Conservation (phyloP, 2,329 filamentous ascomycete species). For the Calonectria fujianensis region DNA sequence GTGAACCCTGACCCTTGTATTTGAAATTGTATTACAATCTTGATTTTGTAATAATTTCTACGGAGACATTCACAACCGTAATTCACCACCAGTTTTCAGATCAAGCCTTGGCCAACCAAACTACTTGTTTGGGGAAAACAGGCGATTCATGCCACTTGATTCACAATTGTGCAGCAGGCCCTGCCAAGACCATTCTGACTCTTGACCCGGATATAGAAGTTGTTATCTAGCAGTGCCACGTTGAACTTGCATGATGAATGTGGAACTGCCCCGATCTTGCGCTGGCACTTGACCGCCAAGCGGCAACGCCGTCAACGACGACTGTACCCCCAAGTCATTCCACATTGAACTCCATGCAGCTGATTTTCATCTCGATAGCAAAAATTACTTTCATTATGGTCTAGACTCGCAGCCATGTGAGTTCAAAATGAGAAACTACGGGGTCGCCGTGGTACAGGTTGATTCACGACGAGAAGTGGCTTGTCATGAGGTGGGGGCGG, state of each 20-base stretch:
- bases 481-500: neutral
- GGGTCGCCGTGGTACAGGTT: no score
- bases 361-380: neutral
- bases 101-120: neutral
- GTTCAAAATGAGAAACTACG: no score
- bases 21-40: neutral
- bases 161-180: neutral
- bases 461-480: no score
- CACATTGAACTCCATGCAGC: neutral
- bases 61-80: neutral
- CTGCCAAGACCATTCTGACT: neutral
- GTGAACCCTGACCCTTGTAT: neutral
- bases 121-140: neutral
- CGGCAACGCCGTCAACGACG: neutral
- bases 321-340: neutral
- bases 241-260: neutral
- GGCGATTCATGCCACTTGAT: neutral
- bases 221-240: neutral
- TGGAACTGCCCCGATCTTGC: neutral
- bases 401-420: no score
- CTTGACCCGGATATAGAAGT: neutral
- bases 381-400: neutral
- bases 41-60: neutral
- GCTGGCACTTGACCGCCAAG: neutral
- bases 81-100: neutral